phyloP scores from a whole-genome alignment of 805 yeast genomes.

The Kazachstania africana region DNA sequence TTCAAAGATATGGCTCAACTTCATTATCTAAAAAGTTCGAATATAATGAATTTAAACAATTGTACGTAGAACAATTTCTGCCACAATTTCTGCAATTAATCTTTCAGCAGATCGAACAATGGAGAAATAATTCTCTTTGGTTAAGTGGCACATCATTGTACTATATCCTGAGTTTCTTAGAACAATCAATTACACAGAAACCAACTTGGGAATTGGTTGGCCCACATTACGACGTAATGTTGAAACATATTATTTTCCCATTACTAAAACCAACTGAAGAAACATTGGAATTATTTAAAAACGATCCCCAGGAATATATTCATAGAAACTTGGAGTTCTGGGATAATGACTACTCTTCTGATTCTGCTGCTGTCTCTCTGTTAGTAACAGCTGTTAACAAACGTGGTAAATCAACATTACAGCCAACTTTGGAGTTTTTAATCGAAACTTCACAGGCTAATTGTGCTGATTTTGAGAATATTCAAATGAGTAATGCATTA shows the following conservation, averaged over 20 bases:
- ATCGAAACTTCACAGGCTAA: conserved; percentile 33
- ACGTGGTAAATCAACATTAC: conserved; percentile 47
- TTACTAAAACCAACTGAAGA: conserved; percentile 58
- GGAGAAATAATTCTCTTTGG: conserved; percentile 65
- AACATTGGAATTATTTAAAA: conserved; percentile 63
- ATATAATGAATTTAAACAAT: conserved; percentile 47
- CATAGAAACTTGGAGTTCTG: conserved; percentile 56
- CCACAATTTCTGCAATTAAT: conserved; percentile 63
- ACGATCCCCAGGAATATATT: conserved; percentile 82
- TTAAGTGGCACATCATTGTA: conserved; percentile 52
- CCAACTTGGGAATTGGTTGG: conserved; percentile 56
- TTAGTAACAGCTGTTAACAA: conserved; percentile 62
- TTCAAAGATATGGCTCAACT: conserved; percentile 55
- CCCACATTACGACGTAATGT: conserved; percentile 51
- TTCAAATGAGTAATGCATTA: conserved; percentile 40
- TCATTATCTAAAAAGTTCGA: conserved; percentile 35
- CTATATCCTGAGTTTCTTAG: conserved; percentile 53
- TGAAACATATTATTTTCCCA: conserved; percentile 67
- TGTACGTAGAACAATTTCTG: conserved; percentile 46
- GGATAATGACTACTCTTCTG: conserved; percentile 57
- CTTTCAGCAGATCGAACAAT: conserved; percentile 54
- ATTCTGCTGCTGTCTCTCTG: conserved; percentile 66
- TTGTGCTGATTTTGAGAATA: conserved; percentile 11
- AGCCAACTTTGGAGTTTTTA: conserved; percentile 49
- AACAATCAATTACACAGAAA: conserved; percentile 46